These are phyloP conservation scores for Lactarius akahatsu DNA, from an alignment of 768 basidiomycete species.

Conservation along the genomic window DNA sequence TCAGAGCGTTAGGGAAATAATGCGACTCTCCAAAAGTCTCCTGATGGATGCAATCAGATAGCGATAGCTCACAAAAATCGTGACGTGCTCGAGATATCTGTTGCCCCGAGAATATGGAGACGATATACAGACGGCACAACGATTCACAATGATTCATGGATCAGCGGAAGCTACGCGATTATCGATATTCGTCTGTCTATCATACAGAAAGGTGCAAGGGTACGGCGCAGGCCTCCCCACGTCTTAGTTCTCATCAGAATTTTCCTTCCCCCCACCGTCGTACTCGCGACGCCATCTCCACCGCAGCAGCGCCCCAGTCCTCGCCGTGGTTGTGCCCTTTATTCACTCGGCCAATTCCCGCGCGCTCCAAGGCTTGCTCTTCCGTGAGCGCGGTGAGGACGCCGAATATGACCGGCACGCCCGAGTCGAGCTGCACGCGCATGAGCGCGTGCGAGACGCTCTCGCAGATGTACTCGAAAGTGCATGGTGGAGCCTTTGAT, in stretches of 20 bases:
- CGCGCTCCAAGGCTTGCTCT: conserved; percentile 90
- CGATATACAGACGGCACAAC: not conserved
- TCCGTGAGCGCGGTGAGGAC: conserved; percentile 91
- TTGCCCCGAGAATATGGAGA: not conserved
- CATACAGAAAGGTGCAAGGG: not conserved
- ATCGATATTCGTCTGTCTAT: not conserved
- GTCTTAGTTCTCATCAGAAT: conserved; percentile 39
- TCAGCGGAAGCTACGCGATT: not conserved
- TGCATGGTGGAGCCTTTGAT: conserved; percentile 99
- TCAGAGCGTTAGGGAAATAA: too few relatives aligned
- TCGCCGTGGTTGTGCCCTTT: conserved; percentile 97
- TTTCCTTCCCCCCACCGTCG: conserved; percentile 69
- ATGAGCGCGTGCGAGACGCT: conserved; percentile 92
- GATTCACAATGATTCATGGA: not conserved
- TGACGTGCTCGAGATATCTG: not conserved
- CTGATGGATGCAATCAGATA: not conserved
- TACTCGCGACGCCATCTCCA: conserved; percentile 80
- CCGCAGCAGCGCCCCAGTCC: conserved; percentile 96
- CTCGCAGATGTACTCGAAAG: conserved; percentile 99
- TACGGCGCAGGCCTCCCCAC: not conserved
- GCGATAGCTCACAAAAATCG: not conserved
- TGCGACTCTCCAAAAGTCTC: too few relatives aligned
- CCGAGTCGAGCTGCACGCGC: conserved; percentile 91
- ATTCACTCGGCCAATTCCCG: conserved; percentile 72
- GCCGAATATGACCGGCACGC: conserved; percentile 94